Base-by-base conservation (phyloP, 1,284 basidiomycete genomes). In the Marasmius sp. region DNA sequence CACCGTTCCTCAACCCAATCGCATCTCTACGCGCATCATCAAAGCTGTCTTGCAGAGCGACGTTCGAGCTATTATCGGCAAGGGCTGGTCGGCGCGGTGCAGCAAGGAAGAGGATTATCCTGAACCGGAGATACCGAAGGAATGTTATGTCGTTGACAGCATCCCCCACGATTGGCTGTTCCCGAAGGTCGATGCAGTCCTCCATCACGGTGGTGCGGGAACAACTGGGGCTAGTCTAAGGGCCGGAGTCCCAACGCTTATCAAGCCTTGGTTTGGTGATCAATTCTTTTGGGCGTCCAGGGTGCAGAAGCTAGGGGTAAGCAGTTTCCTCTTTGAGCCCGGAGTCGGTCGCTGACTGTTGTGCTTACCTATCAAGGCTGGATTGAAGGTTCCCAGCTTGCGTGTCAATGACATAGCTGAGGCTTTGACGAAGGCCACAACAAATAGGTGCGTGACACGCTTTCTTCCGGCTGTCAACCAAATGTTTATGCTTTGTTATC, bases 131-230 rank as follows among this genome's bases (percentile, higher is more conserved):
- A 78, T 83, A 53, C 79, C 81, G 6, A 72, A 77, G 22, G 76
- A 81, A 68, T 78, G 75, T 62, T 83, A 77, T 66, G 66, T 73
- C 66, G 75, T 92, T 47, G 85, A 89, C 58, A 88, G 87, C 69
- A 82, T 92, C 4, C 91, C 92, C 6, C 92, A 94, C 74, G 89
- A 86, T 68, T 93, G 91, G 92, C 78, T 94, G 12, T 93, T 93
- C 77, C 87, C 89, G 0, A 80, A 82, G 63, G 79, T 92, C 59
- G 81, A 87, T 67, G 87, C 85, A 0, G 90, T 85, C 0, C 64
- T 89, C 55, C 86, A 91, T 75, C 88, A 91, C 69, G 89, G 89
- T 41, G 89, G 89, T 20, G 89, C 89, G 1, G 89, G 89, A 34
- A 92, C 89, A 0, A 90, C 88, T 0, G 87, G 87, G 0, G 87